A percentile compares a stretch with the other conserved stretches of the same genome.
Conservation (phyloP, 2,329 filamentous ascomycete species). For the Amesomyces nigricolor region DNA sequence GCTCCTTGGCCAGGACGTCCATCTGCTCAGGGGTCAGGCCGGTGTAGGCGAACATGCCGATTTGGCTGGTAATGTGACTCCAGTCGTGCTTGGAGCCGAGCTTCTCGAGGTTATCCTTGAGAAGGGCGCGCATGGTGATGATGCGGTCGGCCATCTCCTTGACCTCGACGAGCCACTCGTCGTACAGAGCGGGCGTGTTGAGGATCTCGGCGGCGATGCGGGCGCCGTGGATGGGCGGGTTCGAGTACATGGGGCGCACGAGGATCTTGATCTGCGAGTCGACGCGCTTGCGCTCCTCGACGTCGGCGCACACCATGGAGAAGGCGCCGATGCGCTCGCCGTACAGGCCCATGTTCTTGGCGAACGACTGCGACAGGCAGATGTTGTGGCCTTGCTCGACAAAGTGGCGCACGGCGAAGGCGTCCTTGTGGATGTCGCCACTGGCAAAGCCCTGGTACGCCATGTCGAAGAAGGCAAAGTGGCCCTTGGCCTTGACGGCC, state of each 20-base stretch:
- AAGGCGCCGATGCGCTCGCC: conserved; percentile 97
- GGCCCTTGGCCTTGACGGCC: conserved; percentile 76
- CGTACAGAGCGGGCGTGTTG: conserved; percentile 75
- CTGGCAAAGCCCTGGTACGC: conserved; percentile 98
- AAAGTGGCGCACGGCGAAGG: conserved; percentile 90
- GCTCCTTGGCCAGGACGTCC: conserved; percentile 84
- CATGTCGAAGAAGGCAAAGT: conserved; percentile 99
- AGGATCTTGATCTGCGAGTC: conserved; percentile 98
- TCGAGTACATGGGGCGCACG: conserved; percentile 94
- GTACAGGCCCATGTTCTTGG: conserved; percentile 99
- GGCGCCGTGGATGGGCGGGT: conserved; percentile 93
- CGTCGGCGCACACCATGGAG: conserved; percentile 78
- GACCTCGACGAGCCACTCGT: conserved; percentile 94
- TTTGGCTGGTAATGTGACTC: conserved; percentile 97
- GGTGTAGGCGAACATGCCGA: conserved; percentile 99
- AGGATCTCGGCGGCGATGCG: conserved; percentile 91
- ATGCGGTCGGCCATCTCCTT: conserved; percentile 99
- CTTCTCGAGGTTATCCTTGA: conserved; percentile 92
- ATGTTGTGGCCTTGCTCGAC: conserved; percentile 86
- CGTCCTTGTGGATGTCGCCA: conserved; percentile 85
- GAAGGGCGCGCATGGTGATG: conserved; percentile 92
- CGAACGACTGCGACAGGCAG: conserved; percentile 86
- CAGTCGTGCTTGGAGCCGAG: conserved; percentile 96
- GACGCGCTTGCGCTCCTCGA: conserved; percentile 89
- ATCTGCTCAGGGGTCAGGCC: conserved; percentile 88